phyloP scores from a whole-genome alignment of 2,329 filamentous ascomycete species.

The Ophiostoma sp. region DNA sequence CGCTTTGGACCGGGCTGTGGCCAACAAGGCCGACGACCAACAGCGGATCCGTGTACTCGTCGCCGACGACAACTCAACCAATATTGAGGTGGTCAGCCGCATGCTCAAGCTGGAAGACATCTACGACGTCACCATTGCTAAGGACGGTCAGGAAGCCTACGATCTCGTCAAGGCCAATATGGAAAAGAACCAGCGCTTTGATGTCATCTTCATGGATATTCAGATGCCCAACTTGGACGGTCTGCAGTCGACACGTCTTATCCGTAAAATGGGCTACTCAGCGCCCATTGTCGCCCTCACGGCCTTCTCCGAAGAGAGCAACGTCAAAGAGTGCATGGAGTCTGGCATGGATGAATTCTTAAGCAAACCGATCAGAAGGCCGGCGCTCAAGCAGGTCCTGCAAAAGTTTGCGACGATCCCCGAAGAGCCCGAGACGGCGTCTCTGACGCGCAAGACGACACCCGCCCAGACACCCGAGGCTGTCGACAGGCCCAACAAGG shows the following conservation, averaged over 20 bases:
- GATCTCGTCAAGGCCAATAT: conserved; percentile 82
- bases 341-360: conserved; percentile 93
- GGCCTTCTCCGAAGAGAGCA: conserved; percentile 87
- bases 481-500: not conserved
- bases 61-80: conserved; percentile 67
- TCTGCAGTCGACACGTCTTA: conserved; percentile 79
- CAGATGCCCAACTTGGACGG: conserved; percentile 95
- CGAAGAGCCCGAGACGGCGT: conserved; percentile 61
- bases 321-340: conserved; percentile 81
- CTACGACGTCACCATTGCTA: conserved; percentile 86
- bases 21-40: conserved; percentile 54
- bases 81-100: conserved; percentile 59
- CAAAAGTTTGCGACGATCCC: conserved; percentile 81
- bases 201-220: conserved; percentile 94
- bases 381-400: conserved; percentile 80
- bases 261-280: conserved; percentile 81
- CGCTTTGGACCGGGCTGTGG: conserved; percentile 64
- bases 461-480: conserved; percentile 30
- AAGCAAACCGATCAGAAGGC: conserved; percentile 73
- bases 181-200: conserved; percentile 70
- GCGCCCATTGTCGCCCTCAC: conserved; percentile 89
- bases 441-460: conserved; percentile 39
- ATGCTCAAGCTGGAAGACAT: conserved; percentile 75
- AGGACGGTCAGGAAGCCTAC: conserved; percentile 83
- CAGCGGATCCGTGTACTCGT: conserved; percentile 78